Base-by-base conservation (phyloP, 83 land plant genomes). In the Thuja plicata region DNA sequence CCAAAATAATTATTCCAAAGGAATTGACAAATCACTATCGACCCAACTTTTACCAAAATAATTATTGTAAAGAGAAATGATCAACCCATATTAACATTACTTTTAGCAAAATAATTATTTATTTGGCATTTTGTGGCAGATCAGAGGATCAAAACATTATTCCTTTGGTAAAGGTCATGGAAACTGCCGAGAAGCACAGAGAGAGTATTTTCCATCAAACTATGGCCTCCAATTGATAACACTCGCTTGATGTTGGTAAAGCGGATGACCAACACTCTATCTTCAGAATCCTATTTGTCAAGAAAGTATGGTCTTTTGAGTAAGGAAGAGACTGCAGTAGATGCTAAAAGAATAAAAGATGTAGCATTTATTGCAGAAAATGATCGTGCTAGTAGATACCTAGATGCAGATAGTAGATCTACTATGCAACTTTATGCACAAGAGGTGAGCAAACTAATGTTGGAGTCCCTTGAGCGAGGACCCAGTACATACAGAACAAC, bases 151-250 rank as follows among this genome's bases (percentile, higher is more conserved):
- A 60, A 60, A 73, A 16, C 66, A 60, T 60, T 15, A 19, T 60
- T 60, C 6, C 19, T 60, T 60, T 60, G 5, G 9, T 9, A 73
- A 32, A 32, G 77, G 77, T 10, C 11, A 73, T 73, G 77, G 77
- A 13, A 73, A 73, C 77, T 8, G 30, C 0, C 35, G 35, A 73
- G 77, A 73, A 81, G 55, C 17, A 50, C 66, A 52, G 87, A 85
- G 21, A 86, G 74, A 27, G 34, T 90, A 30, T 78, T 91, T 48
- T 90, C 93, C 30, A 88, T 96, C 85, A 94, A 94, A 87, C 77
- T 96, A 21, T 98, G 99, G 99, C 99, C 99, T 40, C 99, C 97
- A 32, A 98, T 95, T 91, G 91, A 89, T 85, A 91, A 91, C 84
- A 96, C 97, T 24, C 90, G 99, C 40, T 38, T 85, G 77, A 91